Percentiles rank a stretch among this genome's conserved stretches.
phyloP scores from a whole-genome alignment of 1,139 yeast species.

The Geotrichum carabidarum region DNA sequence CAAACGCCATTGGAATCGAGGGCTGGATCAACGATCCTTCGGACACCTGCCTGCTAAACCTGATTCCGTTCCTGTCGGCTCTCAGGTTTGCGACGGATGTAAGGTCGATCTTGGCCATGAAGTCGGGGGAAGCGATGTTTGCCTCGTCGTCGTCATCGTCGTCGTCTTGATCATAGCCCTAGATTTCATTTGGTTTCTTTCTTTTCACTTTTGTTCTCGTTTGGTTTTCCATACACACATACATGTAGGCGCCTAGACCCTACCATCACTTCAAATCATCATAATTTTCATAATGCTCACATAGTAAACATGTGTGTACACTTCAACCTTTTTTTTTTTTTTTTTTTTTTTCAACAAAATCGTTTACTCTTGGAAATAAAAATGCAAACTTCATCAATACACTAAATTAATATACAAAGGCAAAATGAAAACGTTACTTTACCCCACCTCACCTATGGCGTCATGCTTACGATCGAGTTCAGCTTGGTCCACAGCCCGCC shows the following conservation, averaged over 20 bases:
- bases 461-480: conserved; percentile 17
- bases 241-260: neutral
- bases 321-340: too few species aligned
- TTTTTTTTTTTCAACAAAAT: too few species aligned
- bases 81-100: conserved; percentile 81
- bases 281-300: neutral
- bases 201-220: neutral
- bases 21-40: conserved; percentile 97
- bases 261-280: too few species aligned
- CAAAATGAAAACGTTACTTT: conserved; percentile 1
- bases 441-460: neutral
- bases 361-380: too few species aligned
- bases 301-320: too few species aligned
- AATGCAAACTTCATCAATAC: neutral
- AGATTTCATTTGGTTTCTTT: neutral
- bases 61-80: conserved; percentile 76
- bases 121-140: conserved; percentile 70
- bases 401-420: neutral
- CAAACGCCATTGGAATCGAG: conserved; percentile 86
- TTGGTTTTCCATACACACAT: neutral
- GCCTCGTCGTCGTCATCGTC: neutral
- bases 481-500: conserved; percentile 20
- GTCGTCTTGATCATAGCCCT: too few species aligned
- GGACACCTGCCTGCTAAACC: conserved; percentile 72
- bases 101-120: conserved; percentile 68